Evolutionary conservation across 2,329 filamentous ascomycete genomes (phyloP).

Genomic region (Monosporascus sp.): DNA sequence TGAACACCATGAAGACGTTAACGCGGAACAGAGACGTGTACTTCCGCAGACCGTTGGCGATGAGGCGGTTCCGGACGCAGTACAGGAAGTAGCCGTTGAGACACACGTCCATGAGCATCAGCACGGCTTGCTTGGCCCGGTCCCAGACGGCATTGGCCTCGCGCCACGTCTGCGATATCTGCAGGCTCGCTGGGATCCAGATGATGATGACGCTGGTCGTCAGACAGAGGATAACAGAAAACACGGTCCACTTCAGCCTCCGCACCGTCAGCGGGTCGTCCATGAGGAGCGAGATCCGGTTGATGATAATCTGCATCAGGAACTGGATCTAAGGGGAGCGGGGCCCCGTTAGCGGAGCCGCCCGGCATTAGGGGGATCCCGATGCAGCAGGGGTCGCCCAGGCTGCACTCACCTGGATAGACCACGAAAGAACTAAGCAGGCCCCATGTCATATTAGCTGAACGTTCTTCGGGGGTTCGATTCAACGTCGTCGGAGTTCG

Average conservation of each 20-base stretch:
- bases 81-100: constrained; percentile 45
- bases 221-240: constrained; percentile 36
- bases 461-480: neutral
- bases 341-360: neutral
- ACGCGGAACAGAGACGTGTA: constrained; percentile 40
- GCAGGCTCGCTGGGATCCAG: constrained; percentile 45
- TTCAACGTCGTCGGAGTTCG: neutral
- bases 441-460: neutral
- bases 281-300: constrained; percentile 41
- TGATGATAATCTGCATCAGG: constrained; percentile 47
- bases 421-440: neutral
- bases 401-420: neutral
- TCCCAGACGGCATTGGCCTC: constrained; percentile 44
- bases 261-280: constrained; percentile 29
- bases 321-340: constrained; percentile 32
- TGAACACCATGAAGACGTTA: constrained; percentile 39
- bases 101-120: constrained; percentile 36
- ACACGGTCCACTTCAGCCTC: constrained; percentile 35
- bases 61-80: constrained; percentile 37
- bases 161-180: constrained; percentile 32
- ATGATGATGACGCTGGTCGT: constrained; percentile 45
- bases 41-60: constrained; percentile 40
- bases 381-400: neutral
- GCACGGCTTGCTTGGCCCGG: constrained; percentile 42
- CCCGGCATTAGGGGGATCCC: neutral